These are phyloP conservation scores for Plasmodium fragile DNA, from an alignment of 169 alveolate species.

Conservation along the genomic window DNA sequence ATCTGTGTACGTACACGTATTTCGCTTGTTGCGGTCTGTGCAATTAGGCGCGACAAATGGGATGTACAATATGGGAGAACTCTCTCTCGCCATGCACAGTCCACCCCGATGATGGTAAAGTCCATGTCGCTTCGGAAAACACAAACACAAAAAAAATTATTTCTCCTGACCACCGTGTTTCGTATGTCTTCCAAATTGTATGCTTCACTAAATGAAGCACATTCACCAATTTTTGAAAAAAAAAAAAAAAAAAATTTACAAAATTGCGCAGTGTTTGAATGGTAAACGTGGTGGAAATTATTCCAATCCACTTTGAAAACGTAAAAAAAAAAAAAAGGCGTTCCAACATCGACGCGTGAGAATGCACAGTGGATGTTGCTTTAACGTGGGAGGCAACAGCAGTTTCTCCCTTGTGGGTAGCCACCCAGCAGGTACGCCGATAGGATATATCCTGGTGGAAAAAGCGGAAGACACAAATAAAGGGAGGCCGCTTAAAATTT, in stretches of 20 bases:
- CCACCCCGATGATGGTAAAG: neutral
- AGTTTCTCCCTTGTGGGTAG: neutral
- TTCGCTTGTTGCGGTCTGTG: neutral
- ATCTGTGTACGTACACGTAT: neutral
- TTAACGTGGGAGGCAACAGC: neutral
- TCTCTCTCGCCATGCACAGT: neutral
- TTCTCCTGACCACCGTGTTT: neutral
- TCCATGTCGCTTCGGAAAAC: neutral
- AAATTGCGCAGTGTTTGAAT: neutral
- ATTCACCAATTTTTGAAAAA: neutral
- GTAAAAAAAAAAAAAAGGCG: neutral
- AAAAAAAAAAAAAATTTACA: neutral
- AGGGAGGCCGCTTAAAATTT: constrained; percentile 76
- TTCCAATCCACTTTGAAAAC: neutral
- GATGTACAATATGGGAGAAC: neutral
- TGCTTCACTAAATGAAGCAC: neutral
- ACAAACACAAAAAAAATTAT: neutral
- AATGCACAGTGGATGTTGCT: neutral
- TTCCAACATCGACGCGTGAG: neutral
- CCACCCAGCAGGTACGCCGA: neutral
- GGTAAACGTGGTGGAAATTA: neutral
- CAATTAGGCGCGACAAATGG: neutral
- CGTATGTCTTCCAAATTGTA: neutral
- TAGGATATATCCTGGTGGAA: neutral
- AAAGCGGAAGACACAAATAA: neutral